Base-by-base conservation (phyloP, 768 basidiomycete genomes). In the Phlebiopsis flavidoalba region DNA sequence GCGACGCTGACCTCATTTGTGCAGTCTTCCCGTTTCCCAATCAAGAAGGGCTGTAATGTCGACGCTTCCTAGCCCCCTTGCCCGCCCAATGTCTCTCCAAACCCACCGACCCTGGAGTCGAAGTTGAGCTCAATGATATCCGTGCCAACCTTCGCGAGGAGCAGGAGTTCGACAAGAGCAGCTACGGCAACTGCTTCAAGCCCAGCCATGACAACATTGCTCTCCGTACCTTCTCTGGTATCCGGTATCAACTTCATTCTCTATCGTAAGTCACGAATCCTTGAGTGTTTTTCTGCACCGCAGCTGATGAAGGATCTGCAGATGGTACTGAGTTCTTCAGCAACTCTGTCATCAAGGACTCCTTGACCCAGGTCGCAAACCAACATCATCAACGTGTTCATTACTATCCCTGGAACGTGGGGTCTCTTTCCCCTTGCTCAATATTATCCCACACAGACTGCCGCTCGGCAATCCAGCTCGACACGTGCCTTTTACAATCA, bases 351-450 rank as follows among this genome's bases (percentile, higher is more conserved):
- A 78, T 80, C 60, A 58, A 60, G n/a, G 70, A 78, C 67, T 73
- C 79, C 61, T 81, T 78, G 56, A 84, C 84, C 71, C 76, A 80
- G 55, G 80, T 91, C 60, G 84, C 83, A 63, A 52, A 89, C 88
- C 63, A 85, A 82, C 69, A 79, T 90, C 69, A 87, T 93, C 75
- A 89, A 92, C 70, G 84, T 87, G 24, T 78, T 80, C 71, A 90
- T 88, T 75, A 95, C 94, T 50, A 75, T 91, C 22, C 79, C 90
- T 60, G 89, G 89, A 33, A 85, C 94, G 74, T 92, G 80, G n/a
- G n/a, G n/a, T n/a, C n/a, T n/a, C n/a, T n/a, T n/a, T n/a, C n/a
- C n/a, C n/a, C n/a, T n/a, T n/a, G n/a, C n/a, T n/a, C n/a, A n/a
- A n/a, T n/a, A n/a, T n/a, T n/a, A n/a, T n/a, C n/a, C n/a, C n/a